Conservation (phyloP, 441 rosid genomes). For the Croton laevigatus region DNA sequence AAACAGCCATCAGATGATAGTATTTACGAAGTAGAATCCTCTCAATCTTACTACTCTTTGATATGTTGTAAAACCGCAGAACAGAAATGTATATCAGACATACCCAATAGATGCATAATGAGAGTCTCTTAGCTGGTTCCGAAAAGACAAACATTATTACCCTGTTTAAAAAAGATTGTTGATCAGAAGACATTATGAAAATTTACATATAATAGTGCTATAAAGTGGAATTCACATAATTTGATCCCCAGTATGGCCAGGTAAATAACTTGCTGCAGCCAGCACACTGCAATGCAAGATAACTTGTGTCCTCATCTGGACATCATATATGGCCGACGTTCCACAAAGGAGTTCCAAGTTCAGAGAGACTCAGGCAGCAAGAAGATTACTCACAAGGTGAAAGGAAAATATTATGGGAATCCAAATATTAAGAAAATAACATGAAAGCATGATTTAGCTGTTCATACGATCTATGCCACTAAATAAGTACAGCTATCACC, state of each 20-base stretch:
- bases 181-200: slow-evolving; percentile 22
- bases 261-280: background rate
- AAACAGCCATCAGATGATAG: slow-evolving; percentile 95
- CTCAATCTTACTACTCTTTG: slow-evolving; percentile 82
- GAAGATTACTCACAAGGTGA: background rate
- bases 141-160: slow-evolving; percentile 67
- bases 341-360: slow-evolving; percentile 4
- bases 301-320: slow-evolving; percentile 1
- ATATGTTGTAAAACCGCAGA: slow-evolving; percentile 70
- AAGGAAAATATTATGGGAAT: background rate
- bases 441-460: background rate
- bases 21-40: slow-evolving; percentile 97
- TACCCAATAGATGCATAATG: slow-evolving; percentile 80
- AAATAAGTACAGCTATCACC: background rate
- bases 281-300: background rate
- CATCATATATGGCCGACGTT: background rate
- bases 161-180: slow-evolving; percentile 40
- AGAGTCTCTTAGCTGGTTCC: slow-evolving; percentile 75
- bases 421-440: background rate
- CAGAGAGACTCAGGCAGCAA: background rate
- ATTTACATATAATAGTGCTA: background rate
- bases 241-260: background rate
- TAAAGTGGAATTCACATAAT: background rate
- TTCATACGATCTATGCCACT: background rate
- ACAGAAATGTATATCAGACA: slow-evolving; percentile 65